Evolutionary conservation across 2,329 filamentous ascomycete species (phyloP), one percentile per base, ranked within the genome.

Genomic region (Madurella mycetomatis): DNA sequence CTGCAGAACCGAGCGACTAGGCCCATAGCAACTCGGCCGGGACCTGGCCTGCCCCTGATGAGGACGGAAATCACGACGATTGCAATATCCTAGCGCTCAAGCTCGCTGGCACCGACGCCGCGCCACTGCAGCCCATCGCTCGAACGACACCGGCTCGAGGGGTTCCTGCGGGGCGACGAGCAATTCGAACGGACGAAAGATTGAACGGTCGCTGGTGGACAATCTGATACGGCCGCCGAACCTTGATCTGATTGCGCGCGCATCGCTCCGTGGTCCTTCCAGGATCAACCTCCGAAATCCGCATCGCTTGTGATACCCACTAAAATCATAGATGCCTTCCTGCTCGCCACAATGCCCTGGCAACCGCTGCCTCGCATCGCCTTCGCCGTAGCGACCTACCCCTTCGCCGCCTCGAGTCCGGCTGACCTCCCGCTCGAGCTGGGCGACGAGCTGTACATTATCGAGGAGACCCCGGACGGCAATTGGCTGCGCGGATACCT

Each of bases 371-470:
- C 92, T 73, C 89, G 90, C 67, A 96, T 99, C 77, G 94, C 92
- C 69, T 99, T 97, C 78, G 95, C 92, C 65, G 89, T 99, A 72
- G 94, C 92, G 78, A 92, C 87, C 63, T 95, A 92, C 71, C 94
- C 94, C 39, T 99, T 99, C 75, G 81, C 88, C 65, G 89, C 94
- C 57, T 86, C 88, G 56, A 86, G 86, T 61, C 84, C 91, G 51
- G 89, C 91, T 70, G 94, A 99, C 73, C 85, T 99, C 17, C 94
- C 95, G 9, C 86, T 99, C 69, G 92, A 99, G 73, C 90, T 99
- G 60, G 94, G 94, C 51, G 94, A 99, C 80, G 94, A 99, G 74
- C 79, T 99, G 61, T 99, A 99, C 75, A 95, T 99, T 62, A 96
- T 99, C 68, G 92, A 97, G 73, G 90, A 97, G 73, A 95, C 92